These are phyloP conservation scores for Jimgerdemannia flammicorona DNA, from an alignment of 192 early-diverging fungal genomes.

Conservation along the genomic window DNA sequence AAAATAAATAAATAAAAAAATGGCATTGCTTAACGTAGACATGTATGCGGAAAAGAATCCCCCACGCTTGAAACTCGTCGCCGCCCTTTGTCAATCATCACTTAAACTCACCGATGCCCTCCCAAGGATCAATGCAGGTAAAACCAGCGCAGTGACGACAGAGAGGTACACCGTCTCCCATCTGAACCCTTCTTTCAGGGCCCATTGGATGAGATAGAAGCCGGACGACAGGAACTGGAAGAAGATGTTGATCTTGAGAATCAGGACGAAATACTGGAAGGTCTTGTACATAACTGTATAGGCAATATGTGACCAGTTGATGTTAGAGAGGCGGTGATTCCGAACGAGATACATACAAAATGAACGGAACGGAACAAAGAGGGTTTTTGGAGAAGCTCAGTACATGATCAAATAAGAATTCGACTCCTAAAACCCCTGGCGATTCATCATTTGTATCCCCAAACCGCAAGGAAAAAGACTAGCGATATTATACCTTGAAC, in stretches of 20 bases:
- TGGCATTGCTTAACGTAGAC: too few relatives aligned
- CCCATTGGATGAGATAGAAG: neutral
- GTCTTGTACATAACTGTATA: slow-evolving; percentile 8
- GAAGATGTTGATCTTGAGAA: slow-evolving; percentile 17
- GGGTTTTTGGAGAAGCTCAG: too few relatives aligned
- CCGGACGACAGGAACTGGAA: slow-evolving; percentile 3
- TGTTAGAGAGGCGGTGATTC: neutral
- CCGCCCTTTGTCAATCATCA: too few relatives aligned
- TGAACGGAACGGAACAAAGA: too few relatives aligned
- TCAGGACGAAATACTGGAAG: slow-evolving; percentile 8
- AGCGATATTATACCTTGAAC: slow-evolving; percentile 44
- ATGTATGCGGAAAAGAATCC: too few relatives aligned
- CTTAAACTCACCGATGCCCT: slow-evolving; percentile 20
- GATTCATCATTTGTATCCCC: too few relatives aligned
- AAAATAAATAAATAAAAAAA: too few relatives aligned
- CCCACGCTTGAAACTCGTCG: too few relatives aligned
- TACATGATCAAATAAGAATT: too few relatives aligned
- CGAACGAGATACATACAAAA: too few relatives aligned
- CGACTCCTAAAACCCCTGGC: too few relatives aligned
- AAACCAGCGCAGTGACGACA: slow-evolving; percentile 23
- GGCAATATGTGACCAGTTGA: neutral
- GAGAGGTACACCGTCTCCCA: slow-evolving; percentile 26
- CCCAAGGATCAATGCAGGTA: slow-evolving; percentile 31
- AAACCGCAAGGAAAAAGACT: neutral
- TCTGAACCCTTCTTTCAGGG: neutral